phyloP scores from a whole-genome alignment of 306 rosid species.

The Glycine soja region DNA sequence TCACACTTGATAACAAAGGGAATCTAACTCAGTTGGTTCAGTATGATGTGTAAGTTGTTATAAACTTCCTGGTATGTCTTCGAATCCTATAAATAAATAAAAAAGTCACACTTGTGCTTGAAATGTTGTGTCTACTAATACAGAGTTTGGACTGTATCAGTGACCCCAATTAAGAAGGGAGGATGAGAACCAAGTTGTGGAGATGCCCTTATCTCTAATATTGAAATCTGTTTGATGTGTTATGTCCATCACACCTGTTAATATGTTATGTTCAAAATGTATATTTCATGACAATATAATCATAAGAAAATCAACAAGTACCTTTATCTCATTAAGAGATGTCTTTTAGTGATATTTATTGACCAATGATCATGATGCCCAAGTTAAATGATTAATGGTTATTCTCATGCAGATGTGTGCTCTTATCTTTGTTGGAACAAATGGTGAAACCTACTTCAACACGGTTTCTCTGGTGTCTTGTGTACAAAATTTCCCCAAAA shows the following conservation, averaged over 20 bases:
- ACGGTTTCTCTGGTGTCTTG: conserved; percentile 88
- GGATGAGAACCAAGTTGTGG: not conserved
- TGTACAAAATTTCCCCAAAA: conserved; percentile 95
- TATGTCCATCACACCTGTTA: not conserved
- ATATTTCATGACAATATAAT: conserved; percentile 34
- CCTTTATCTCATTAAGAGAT: not conserved
- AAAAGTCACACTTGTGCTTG: not conserved
- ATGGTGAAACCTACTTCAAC: conserved; percentile 97
- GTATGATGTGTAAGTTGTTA: no score
- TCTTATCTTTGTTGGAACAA: conserved; percentile 88
- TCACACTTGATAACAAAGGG: no score
- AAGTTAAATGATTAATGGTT: conserved; percentile 44
- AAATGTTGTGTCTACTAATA: conserved; percentile 2
- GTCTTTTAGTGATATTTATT: conserved; percentile 36
- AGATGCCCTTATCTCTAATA: not conserved
- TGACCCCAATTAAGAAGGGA: not conserved
- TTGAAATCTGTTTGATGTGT: conserved; percentile 8
- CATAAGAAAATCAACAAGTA: conserved; percentile 19
- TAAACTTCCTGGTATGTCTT: no score
- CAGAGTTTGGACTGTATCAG: not conserved
- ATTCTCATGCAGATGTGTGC: conserved; percentile 79
- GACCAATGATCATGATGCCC: not conserved
- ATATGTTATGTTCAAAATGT: conserved; percentile 21
- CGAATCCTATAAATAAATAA: no score
- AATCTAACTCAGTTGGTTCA: no score